Conservation (phyloP, 345 rosid species). For the Carallia brachiata region DNA sequence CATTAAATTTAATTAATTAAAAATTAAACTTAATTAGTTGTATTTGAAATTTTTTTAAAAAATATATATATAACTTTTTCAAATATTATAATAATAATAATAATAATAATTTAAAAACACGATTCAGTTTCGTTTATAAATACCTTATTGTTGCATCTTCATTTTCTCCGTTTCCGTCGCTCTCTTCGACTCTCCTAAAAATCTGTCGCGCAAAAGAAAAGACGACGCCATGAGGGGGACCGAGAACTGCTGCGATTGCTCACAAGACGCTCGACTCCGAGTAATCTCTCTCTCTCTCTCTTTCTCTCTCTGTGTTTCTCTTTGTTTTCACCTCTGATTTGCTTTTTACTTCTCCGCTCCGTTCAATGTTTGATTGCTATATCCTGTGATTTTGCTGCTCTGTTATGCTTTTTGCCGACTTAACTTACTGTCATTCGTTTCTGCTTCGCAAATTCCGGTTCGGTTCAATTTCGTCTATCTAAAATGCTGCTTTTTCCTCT, state of each 20-base stretch:
- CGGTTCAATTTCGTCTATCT: neutral
- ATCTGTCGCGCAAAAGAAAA: neutral
- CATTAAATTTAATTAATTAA: too few species aligned
- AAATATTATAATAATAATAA: too few species aligned
- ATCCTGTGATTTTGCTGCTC: neutral
- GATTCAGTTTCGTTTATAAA: neutral
- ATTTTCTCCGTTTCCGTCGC: neutral
- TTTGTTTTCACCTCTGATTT: neutral
- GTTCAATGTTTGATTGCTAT: neutral
- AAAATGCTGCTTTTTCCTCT: neutral
- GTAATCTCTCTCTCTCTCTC: slow-evolving; percentile 11
- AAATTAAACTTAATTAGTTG: too few species aligned
- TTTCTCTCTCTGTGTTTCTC: neutral
- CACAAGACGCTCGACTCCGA: slow-evolving; percentile 24
- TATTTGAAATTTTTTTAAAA: too few species aligned
- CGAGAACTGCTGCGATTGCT: slow-evolving; percentile 25
- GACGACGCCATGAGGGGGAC: slow-evolving; percentile 33
- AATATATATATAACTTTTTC: too few species aligned
- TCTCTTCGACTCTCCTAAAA: neutral
- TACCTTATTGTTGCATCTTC: neutral
- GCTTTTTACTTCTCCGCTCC: neutral
- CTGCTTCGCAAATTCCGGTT: neutral
- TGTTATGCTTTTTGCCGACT: too few species aligned
- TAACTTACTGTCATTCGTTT: neutral
- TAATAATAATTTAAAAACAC: too few species aligned